Base-by-base conservation (phyloP, 495 filamentous ascomycete species). In the Bryoglossum gracile region DNA sequence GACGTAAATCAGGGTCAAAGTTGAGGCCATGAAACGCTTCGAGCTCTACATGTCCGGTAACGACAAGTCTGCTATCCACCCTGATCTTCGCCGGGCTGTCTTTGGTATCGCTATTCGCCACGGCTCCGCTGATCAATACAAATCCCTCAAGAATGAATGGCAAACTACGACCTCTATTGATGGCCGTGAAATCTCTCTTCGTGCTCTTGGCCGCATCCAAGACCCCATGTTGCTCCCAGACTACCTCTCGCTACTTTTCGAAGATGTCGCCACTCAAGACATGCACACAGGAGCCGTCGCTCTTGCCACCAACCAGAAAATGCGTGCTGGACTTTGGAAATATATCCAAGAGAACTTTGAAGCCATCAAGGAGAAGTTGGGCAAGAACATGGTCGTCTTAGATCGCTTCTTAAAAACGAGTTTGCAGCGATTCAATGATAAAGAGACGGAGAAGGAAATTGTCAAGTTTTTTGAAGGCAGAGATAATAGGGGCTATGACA, bases 301-400 rank as follows among this genome's bases (percentile, higher is more conserved):
- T 8, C 67, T 98, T 39, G 78, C 85, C 2, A 71, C 68, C 28
- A 95, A 96, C 62, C 65, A 80, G 16, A 75, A 76, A 37, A 78
- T 76, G 3, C 81, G 90, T 13, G 67, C 74, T 41, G 68, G 80
- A 3, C 72, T 92, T 32, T 98, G 92, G 92, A 70, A 83, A 34
- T 95, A 85, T 64, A 74, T 94, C 50, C 84, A 86, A 57, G 71
- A 78, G 5, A 78, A 94, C 66, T 98, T 90, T 86, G 68, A 70
- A 8, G 65, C 68, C 33, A 72, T 95, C 14, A 71, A 77, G 28
- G 66, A 72, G 41, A 82, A 80, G 57, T 71, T 96, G 40, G 79
- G 84, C 50, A 71, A 76, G 1, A 95, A 94, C 66, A 82, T 86
- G 50, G 83, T 95, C 23, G 79, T 95, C 19, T 69, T 95, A 42